phyloP scores from a whole-genome alignment of 73 alveolate genomes.

The Paramecium biaurelia region DNA sequence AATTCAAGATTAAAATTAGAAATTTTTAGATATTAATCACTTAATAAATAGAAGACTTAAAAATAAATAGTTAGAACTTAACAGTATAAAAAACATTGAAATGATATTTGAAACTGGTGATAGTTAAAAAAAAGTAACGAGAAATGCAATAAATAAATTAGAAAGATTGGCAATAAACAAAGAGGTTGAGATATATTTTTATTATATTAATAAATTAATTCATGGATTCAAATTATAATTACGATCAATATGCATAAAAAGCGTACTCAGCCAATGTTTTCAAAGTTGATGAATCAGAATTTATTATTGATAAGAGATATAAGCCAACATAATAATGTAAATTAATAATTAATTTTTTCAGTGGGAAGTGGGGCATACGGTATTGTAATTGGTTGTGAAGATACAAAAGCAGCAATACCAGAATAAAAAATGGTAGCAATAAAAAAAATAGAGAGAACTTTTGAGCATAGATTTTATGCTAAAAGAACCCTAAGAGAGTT shows the following conservation, averaged over 20 bases:
- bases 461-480: slow-evolving; percentile 76
- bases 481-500: slow-evolving; percentile 79
- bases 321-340: slow-evolving; percentile 59
- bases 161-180: neutral
- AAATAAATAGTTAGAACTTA: neutral
- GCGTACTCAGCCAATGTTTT: slow-evolving; percentile 40
- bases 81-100: neutral
- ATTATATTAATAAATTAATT: neutral
- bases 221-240: slow-evolving; percentile 26
- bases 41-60: neutral
- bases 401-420: slow-evolving; percentile 25
- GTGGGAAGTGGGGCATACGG: slow-evolving; percentile 75
- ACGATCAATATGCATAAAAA: slow-evolving; percentile 40
- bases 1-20: neutral
- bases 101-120: neutral
- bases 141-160: neutral
- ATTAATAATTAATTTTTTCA: slow-evolving; percentile 20
- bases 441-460: slow-evolving; percentile 80
- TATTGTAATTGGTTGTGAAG: slow-evolving; percentile 65
- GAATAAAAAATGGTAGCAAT: slow-evolving; percentile 73
- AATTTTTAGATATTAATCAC: neutral
- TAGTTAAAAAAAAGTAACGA: neutral
- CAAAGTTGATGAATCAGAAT: slow-evolving; percentile 51
- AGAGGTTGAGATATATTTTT: neutral
- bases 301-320: slow-evolving; percentile 45